Evolutionary conservation across 2,329 filamentous ascomycete species (phyloP).

Genomic region (Paraphaeosphaeria sporulosa): DNA sequence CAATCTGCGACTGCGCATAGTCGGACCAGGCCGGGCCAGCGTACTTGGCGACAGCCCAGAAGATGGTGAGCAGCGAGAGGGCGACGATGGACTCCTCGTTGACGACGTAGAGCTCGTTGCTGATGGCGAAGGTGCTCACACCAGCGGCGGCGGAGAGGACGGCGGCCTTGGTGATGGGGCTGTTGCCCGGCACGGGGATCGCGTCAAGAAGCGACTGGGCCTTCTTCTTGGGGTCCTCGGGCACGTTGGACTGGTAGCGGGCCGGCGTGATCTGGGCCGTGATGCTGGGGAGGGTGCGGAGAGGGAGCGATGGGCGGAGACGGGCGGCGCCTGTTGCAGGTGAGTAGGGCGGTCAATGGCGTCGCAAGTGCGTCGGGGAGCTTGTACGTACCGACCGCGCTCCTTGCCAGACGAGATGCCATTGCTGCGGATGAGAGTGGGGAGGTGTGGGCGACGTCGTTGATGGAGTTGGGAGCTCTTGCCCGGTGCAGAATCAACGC

Average conservation of each 20-base stretch:
- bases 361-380: constrained; percentile 30
- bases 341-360: constrained; percentile 53
- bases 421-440: constrained; percentile 70
- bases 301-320: constrained; percentile 77
- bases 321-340: constrained; percentile 78
- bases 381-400: constrained; percentile 82
- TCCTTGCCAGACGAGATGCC: constrained; percentile 97
- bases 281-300: constrained; percentile 78
- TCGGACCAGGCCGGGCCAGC: constrained; percentile 90
- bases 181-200: constrained; percentile 91
- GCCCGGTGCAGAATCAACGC: constrained; percentile 19
- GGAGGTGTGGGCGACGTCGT: constrained; percentile 43
- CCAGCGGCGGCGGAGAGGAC: constrained; percentile 93
- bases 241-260: constrained; percentile 78
- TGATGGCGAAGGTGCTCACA: constrained; percentile 92
- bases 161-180: constrained; percentile 91
- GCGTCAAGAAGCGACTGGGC: constrained; percentile 94
- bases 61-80: constrained; percentile 91
- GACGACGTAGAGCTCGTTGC: constrained; percentile 99
- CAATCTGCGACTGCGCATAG: constrained; percentile 88
- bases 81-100: constrained; percentile 98
- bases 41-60: constrained; percentile 90
- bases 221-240: constrained; percentile 95
- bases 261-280: constrained; percentile 71
- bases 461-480: constrained; percentile 33